phyloP scores from a whole-genome alignment of 768 basidiomycete genomes.

The Lactarius pseudohatsudake region DNA sequence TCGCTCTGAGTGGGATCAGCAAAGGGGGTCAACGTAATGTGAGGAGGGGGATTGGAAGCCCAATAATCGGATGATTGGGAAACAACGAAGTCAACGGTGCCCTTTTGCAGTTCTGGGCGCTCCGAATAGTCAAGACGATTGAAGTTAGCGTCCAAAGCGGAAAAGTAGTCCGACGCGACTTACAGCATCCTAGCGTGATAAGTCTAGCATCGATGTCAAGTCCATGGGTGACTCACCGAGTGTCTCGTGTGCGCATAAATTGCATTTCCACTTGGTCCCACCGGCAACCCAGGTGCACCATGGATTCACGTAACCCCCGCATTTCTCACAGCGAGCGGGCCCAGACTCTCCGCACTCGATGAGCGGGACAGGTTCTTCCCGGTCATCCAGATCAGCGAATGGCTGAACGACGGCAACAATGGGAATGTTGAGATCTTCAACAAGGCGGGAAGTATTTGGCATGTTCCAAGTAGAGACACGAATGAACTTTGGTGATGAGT shows the following conservation, averaged over 20 bases:
- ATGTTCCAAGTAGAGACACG: conserved; percentile 89
- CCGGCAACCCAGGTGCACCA: conserved; percentile 87
- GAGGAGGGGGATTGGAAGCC: conserved; percentile 66
- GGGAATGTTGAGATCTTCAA: conserved; percentile 80
- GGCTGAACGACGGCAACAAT: conserved; percentile 86
- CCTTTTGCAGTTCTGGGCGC: conserved; percentile 84
- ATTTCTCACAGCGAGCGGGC: conserved; percentile 81
- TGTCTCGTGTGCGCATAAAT: conserved; percentile 83
- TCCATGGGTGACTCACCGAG: conserved; percentile 55
- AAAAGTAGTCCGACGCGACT: conserved; percentile 86
- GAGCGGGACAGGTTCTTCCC: conserved; percentile 78
- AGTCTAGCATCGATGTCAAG: neutral
- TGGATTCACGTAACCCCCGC: conserved; percentile 90
- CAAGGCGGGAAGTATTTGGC: conserved; percentile 75
- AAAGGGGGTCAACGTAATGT: conserved; percentile 53
- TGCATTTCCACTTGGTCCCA: conserved; percentile 88
- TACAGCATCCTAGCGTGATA: conserved; percentile 9
- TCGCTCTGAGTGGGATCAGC: conserved; percentile 44
- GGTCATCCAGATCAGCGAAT: conserved; percentile 75
- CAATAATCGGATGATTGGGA: conserved; percentile 70
- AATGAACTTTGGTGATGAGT: conserved; percentile 88
- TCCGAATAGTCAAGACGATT: conserved; percentile 77
- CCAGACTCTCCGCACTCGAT: conserved; percentile 70
- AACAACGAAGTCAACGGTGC: conserved; percentile 89
- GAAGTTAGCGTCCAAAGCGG: conserved; percentile 73